Evolutionary conservation across 306 rosid species (phyloP).

Genomic region (Corylus americana): DNA sequence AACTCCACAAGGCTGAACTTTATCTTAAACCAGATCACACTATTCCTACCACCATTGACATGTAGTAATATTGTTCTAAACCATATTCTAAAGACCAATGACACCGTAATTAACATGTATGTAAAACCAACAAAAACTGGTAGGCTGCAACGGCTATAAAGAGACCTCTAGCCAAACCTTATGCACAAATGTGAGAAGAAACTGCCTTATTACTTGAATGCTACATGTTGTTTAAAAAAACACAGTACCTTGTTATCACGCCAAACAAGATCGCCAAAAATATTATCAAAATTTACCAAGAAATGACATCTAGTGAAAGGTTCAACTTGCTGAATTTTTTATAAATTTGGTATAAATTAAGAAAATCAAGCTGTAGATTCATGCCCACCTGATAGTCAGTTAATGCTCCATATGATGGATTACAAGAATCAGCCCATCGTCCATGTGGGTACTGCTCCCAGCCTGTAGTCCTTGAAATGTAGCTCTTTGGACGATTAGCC

Average conservation of each 20-base stretch:
- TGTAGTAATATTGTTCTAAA: neutral
- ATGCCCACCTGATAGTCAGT: constrained; percentile 78
- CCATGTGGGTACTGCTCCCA: constrained; percentile 99
- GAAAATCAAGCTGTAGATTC: constrained; percentile 17
- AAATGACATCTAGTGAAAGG: neutral
- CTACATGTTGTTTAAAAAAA: neutral
- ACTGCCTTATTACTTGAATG: neutral
- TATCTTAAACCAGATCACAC: neutral
- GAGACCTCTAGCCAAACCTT: neutral
- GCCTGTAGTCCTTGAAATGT: constrained; percentile 89
- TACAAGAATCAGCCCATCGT: constrained; percentile 88
- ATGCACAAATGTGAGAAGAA: neutral
- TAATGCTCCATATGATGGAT: constrained; percentile 88
- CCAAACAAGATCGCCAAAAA: neutral
- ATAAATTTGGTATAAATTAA: constrained; percentile 2
- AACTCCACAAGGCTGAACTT: neutral
- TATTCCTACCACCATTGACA: neutral
- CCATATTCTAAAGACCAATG: neutral
- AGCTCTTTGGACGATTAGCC: constrained; percentile 99
- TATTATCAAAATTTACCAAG: neutral
- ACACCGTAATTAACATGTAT: neutral
- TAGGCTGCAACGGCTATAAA: neutral
- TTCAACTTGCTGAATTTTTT: neutral
- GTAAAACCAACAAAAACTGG: neutral
- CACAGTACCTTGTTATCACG: neutral